Percentiles rank a stretch among this genome's conserved stretches.
These are phyloP conservation scores for Trichosporon sp. DNA, from an alignment of 1,284 basidiomycete species.

Conservation along the genomic window DNA sequence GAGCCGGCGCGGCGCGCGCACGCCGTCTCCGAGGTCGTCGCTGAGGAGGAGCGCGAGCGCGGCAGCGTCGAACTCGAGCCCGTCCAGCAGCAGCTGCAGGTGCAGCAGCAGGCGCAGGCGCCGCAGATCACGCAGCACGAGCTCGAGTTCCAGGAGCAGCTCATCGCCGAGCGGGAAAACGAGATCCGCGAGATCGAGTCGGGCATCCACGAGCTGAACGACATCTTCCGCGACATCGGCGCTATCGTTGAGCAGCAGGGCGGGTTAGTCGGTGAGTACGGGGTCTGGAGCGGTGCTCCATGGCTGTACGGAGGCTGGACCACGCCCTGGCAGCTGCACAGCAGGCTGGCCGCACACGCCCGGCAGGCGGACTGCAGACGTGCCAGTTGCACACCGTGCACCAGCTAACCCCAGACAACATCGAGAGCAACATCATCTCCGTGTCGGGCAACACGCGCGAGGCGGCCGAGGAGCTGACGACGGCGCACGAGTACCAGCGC, in stretches of 20 bases:
- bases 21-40: constrained; percentile 30
- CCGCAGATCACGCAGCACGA: constrained; percentile 75
- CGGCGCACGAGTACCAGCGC: constrained; percentile 90
- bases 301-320: too few species aligned
- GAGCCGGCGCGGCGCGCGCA: constrained; percentile 56
- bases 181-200: constrained; percentile 97
- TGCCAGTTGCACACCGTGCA: too few species aligned
- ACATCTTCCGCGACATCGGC: constrained; percentile 95
- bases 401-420: constrained; percentile 67
- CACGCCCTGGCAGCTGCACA: too few species aligned
- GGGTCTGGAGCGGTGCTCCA: too few species aligned
- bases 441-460: constrained; percentile 78
- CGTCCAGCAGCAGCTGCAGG: constrained; percentile 37
- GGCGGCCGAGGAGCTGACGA: constrained; percentile 80
- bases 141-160: constrained; percentile 90
- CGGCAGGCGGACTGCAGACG: too few species aligned
- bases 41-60: constrained; percentile 27
- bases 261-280: constrained; percentile 80
- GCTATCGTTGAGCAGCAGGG: constrained; percentile 94
- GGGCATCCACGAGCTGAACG: constrained; percentile 92
- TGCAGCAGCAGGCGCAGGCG: constrained; percentile 35
- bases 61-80: constrained; percentile 43
- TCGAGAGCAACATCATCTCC: constrained; percentile 87
- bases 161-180: constrained; percentile 89
- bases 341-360: too few species aligned